These are phyloP conservation scores for Moniliophthora roreri DNA, from an alignment of 1,284 basidiomycete species.

Conservation along the genomic window DNA sequence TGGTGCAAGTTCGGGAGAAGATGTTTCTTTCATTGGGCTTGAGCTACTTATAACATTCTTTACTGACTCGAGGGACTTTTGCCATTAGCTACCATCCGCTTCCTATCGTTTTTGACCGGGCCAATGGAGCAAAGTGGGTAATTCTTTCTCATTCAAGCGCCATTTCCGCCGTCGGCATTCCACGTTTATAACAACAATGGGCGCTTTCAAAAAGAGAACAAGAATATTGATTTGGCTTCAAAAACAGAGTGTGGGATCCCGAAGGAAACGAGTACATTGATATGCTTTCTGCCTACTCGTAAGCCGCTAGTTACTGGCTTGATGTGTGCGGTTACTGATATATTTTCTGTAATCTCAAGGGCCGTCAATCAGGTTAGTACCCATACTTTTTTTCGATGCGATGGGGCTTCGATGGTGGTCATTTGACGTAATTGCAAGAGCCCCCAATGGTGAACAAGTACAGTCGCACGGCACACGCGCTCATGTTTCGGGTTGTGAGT, in stretches of 20 bases:
- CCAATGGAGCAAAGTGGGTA: conserved; percentile 82
- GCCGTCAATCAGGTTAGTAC: conserved; percentile 82
- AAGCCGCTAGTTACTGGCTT: conserved; percentile 38
- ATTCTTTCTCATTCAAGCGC: not conserved
- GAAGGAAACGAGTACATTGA: conserved; percentile 93
- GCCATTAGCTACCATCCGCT: conserved; percentile 91
- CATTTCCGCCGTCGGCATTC: not conserved
- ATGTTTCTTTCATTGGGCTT: conserved; percentile 20
- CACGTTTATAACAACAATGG: not conserved
- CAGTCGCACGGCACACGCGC: too few relatives aligned
- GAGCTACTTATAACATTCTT: conserved; percentile 21
- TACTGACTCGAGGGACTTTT: conserved; percentile 32
- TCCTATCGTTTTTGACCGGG: conserved; percentile 92
- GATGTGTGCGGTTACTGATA: conserved; percentile 4
- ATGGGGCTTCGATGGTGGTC: conserved; percentile 5
- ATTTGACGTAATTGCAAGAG: conserved; percentile 9
- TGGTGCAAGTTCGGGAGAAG: not conserved
- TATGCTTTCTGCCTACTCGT: conserved; percentile 98
- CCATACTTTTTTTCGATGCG: not conserved
- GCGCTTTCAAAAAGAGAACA: conserved; percentile 1
- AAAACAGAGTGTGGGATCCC: conserved; percentile 87
- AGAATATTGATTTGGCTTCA: conserved; percentile 20
- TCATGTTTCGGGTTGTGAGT: too few relatives aligned
- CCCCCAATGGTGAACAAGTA: conserved; percentile 25
- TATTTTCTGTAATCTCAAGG: conserved; percentile 34